A percentile compares a stretch with the other conserved stretches of the same genome.
Conservation (phyloP, 192 early-diverging fungal species). For the Entomortierella chlamydospora region DNA sequence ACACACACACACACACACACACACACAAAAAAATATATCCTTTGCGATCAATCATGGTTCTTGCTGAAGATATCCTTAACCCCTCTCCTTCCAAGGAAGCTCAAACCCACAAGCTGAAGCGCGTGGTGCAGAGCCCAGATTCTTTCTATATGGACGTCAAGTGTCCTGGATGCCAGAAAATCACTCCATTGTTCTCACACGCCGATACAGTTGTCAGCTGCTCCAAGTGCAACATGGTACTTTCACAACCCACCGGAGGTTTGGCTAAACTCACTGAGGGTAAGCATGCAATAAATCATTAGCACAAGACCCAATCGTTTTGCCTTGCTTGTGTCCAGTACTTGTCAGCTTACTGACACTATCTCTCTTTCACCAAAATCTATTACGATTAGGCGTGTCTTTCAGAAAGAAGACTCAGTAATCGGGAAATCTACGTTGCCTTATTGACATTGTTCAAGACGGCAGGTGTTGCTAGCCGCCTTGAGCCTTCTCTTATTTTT, state of each 20-base stretch:
- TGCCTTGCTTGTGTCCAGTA: too few species aligned
- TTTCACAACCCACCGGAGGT: constrained; percentile 93
- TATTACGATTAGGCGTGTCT: constrained; percentile 47
- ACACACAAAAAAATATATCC: background rate
- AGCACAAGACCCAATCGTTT: too few species aligned
- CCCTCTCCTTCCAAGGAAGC: constrained; percentile 82
- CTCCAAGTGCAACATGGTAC: constrained; percentile 83
- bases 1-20: too few species aligned
- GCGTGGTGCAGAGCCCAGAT: constrained; percentile 79
- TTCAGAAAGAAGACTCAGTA: constrained; percentile 87
- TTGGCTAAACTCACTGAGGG: constrained; percentile 87
- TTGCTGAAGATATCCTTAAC: constrained; percentile 96
- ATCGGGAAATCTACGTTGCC: too few species aligned
- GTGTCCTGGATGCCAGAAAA: constrained; percentile 87
- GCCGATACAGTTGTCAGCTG: constrained; percentile 92
- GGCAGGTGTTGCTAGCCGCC: too few species aligned
- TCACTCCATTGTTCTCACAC: constrained; percentile 93
- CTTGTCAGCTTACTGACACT: too few species aligned
- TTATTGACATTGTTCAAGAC: too few species aligned
- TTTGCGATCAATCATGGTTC: constrained; percentile 29
- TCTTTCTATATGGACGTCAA: constrained; percentile 99
- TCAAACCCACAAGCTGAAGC: constrained; percentile 74
- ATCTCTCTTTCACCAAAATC: too few species aligned
- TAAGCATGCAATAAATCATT: background rate
- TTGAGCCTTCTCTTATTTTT: too few species aligned